Percentiles rank a stretch among this genome's conserved stretches.
Conservation (phyloP, 1,139 yeast species). For the Yarrowia galli region DNA sequence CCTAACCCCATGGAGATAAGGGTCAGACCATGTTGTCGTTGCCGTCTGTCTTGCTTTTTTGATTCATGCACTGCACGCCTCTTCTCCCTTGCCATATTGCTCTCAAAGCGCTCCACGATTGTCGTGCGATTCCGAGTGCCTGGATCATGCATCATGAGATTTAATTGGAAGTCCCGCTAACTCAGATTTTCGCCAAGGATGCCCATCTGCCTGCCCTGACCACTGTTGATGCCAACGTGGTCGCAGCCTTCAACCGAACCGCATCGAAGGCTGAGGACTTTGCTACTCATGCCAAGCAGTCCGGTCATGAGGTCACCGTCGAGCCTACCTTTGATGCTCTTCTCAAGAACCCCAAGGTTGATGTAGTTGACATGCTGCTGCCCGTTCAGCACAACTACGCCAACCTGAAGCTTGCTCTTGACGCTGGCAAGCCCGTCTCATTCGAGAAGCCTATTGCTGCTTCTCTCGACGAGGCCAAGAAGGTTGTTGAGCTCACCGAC, state of each 20-base stretch:
- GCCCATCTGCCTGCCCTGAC: slow-evolving; percentile 79
- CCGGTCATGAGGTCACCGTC: slow-evolving; percentile 59
- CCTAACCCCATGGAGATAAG: neutral
- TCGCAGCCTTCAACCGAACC: slow-evolving; percentile 82
- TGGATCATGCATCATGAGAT: too few species aligned
- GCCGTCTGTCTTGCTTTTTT: too few species aligned
- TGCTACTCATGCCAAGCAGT: slow-evolving; percentile 63
- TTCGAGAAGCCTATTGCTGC: slow-evolving; percentile 95
- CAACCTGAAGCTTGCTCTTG: slow-evolving; percentile 68
- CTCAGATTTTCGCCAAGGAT: slow-evolving; percentile 76
- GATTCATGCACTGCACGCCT: too few species aligned
- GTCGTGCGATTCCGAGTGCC: neutral
- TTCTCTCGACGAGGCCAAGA: slow-evolving; percentile 74
- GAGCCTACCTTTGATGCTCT: slow-evolving; percentile 70
- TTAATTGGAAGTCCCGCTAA: too few species aligned
- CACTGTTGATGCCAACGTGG: slow-evolving; percentile 55
- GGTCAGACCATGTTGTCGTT: too few species aligned
- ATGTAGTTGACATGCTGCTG: slow-evolving; percentile 79
- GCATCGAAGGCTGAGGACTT: slow-evolving; percentile 78
- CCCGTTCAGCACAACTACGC: slow-evolving; percentile 82
- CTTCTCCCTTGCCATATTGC: too few species aligned
- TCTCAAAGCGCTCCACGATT: neutral
- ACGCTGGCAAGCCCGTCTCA: slow-evolving; percentile 75
- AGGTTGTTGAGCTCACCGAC: slow-evolving; percentile 71
- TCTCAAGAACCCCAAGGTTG: slow-evolving; percentile 67